These are phyloP conservation scores for Colletotrichum chrysophilum DNA, from an alignment of 2,329 filamentous ascomycete genomes.

Conservation along the genomic window DNA sequence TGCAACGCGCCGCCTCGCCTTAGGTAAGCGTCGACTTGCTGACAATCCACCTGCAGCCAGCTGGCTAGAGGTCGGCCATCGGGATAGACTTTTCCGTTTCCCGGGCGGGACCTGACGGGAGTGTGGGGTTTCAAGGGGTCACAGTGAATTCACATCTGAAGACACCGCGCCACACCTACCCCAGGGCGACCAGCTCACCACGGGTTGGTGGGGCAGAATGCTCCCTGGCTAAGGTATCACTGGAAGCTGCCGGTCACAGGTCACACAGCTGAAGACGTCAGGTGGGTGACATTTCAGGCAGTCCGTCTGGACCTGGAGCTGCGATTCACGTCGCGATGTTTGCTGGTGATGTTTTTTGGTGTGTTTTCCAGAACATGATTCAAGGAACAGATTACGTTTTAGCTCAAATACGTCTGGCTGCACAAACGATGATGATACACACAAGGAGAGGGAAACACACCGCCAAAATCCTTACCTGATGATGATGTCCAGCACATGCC, in stretches of 20 bases:
- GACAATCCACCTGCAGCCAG: background rate
- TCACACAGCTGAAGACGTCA: slow-evolving; percentile 5
- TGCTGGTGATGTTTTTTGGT: background rate
- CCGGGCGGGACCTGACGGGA: background rate
- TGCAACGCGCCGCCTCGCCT: background rate
- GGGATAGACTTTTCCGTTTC: background rate
- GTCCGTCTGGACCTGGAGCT: background rate
- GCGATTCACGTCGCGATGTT: background rate
- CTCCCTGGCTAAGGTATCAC: background rate
- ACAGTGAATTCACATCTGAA: background rate
- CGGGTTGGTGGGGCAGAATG: background rate
- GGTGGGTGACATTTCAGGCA: background rate
- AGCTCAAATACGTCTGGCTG: background rate
- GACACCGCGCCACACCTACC: background rate
- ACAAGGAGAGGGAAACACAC: background rate
- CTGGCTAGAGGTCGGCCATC: background rate
- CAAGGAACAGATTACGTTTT: background rate
- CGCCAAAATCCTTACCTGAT: background rate
- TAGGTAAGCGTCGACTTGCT: background rate
- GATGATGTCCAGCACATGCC: background rate
- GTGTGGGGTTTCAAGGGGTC: background rate
- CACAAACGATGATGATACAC: background rate
- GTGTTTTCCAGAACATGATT: background rate
- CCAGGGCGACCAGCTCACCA: background rate
- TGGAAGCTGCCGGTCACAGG: background rate